A percentile compares a stretch with the other conserved stretches of the same genome.
Evolutionary conservation across 169 alveolate species (phyloP).

Genomic region (Sarcocystis neurona): DNA sequence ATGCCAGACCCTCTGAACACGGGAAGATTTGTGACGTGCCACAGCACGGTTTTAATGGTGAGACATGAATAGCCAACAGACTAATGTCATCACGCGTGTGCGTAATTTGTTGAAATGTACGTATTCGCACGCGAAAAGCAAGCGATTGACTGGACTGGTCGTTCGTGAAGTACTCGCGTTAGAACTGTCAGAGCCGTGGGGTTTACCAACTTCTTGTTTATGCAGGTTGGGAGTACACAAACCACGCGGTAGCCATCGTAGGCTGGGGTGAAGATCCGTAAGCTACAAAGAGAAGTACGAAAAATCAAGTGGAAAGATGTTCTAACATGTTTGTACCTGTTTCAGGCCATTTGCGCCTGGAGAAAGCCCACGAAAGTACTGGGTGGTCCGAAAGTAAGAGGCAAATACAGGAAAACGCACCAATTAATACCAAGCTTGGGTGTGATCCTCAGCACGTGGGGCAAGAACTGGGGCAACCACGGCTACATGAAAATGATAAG

Average conservation of each 20-base stretch:
- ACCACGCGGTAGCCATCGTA: slow-evolving; percentile 86
- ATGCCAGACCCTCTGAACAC: slow-evolving; percentile 72
- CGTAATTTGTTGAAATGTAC: no score
- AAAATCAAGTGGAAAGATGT: no score
- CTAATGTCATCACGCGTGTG: neutral
- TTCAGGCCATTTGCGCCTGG: slow-evolving; percentile 49
- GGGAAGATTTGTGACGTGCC: slow-evolving; percentile 83
- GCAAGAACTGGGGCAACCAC: slow-evolving; percentile 87
- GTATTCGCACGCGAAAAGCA: no score
- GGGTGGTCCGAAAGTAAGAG: slow-evolving; percentile 82
- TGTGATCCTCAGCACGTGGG: slow-evolving; percentile 88
- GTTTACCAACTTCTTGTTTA: neutral
- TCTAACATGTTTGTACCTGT: no score
- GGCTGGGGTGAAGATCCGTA: slow-evolving; percentile 89
- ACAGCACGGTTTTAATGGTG: slow-evolving; percentile 78
- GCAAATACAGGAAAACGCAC: neutral
- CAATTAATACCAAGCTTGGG: neutral
- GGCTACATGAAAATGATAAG: slow-evolving; percentile 84
- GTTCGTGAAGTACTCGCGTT: no score
- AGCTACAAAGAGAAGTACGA: neutral
- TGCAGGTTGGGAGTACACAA: slow-evolving; percentile 89
- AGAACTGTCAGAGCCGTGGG: no score
- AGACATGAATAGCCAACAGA: neutral
- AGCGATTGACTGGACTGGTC: no score
- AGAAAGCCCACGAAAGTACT: slow-evolving; percentile 72